A percentile compares a stretch with the other conserved stretches of the same genome.
These are phyloP conservation scores for Hyphopichia pseudoburtonii DNA, from an alignment of 1,139 yeast species.

Conservation along the genomic window DNA sequence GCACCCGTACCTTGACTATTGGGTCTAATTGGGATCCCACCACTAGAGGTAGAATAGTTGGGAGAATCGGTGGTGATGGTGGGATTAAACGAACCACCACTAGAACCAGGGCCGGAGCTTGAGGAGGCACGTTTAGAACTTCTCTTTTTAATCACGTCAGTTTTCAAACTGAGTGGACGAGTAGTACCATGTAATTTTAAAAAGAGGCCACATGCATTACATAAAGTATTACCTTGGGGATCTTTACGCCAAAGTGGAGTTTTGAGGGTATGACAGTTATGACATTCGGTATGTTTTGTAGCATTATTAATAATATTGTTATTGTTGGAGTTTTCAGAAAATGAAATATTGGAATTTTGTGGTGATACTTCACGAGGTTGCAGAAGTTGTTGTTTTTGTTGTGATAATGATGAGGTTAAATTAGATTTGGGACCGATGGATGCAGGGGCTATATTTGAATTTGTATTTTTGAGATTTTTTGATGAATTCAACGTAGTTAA, in stretches of 20 bases:
- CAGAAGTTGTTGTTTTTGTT: conserved; percentile 11
- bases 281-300: conserved; percentile 26
- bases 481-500: too few relatives aligned
- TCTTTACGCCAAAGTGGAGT: conserved; percentile 62
- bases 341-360: neutral
- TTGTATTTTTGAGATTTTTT: conserved; percentile 12
- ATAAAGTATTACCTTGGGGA: conserved; percentile 54
- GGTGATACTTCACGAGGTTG: conserved; percentile 3
- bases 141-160: conserved; percentile 87
- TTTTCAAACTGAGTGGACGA: conserved; percentile 66
- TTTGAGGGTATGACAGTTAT: conserved; percentile 55
- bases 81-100: neutral
- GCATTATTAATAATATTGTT: conserved; percentile 2
- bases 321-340: neutral
- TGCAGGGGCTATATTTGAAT: neutral
- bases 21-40: conserved; percentile 1
- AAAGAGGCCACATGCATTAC: conserved; percentile 63
- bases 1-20: too few relatives aligned
- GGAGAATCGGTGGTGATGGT: neutral
- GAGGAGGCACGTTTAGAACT: conserved; percentile 3
- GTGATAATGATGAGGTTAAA: conserved; percentile 30
- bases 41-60: neutral
- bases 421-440: conserved; percentile 25
- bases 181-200: conserved; percentile 59
- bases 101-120: too few relatives aligned